Base-by-base conservation (phyloP, 225 moss, liverwort and hornwort species). In the Marchantia polymorpha region DNA sequence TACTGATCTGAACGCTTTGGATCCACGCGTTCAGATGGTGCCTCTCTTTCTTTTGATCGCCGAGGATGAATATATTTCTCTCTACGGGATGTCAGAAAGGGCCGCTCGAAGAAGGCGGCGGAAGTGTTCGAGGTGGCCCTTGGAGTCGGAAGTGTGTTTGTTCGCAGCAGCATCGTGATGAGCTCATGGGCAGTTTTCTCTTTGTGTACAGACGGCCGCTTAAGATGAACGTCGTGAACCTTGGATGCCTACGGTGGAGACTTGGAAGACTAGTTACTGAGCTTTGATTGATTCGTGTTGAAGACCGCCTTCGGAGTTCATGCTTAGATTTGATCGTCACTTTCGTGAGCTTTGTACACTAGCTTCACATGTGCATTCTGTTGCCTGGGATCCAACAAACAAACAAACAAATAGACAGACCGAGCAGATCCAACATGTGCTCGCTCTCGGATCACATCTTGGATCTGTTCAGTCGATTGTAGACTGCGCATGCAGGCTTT, bases 161-260 rank as follows among this genome's bases (percentile, higher is more conserved):
- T 46, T 69, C 48, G 10, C 52, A 25, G 10, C 52, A 25, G 39
- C 46, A 16, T 72, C 52, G n/a, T 50, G 48, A 72, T 20, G n/a
- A 72, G 72, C 51, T 50, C 72, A 72, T 39, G 52, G n/a, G 26
- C 23, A 52, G 23, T 10, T 23, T 6, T 52, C 6, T 52, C 51
- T 51, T 72, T 46, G 19, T 50, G 51, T 72, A 52, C 72, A 72
- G 52, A 72, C 51, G 51, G 72, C 52, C 52, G 7, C 50, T 72
- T 51, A n/a, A n/a, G n/a, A 25, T 5, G 12, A 72, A n/a, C 51
- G 3, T 72, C 11, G 13, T 72, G 52, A 5, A 52, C 11, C 23
- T 12, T 72, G 7, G 22, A 12, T 7, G 26, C 4, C 9, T 64
- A 64, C 25, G 10, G 19, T 52, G 25, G n/a, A 20, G 72, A 23